These are phyloP conservation scores for Hylodesmum podocarpum DNA, from an alignment of 306 rosid species.

Conservation along the genomic window DNA sequence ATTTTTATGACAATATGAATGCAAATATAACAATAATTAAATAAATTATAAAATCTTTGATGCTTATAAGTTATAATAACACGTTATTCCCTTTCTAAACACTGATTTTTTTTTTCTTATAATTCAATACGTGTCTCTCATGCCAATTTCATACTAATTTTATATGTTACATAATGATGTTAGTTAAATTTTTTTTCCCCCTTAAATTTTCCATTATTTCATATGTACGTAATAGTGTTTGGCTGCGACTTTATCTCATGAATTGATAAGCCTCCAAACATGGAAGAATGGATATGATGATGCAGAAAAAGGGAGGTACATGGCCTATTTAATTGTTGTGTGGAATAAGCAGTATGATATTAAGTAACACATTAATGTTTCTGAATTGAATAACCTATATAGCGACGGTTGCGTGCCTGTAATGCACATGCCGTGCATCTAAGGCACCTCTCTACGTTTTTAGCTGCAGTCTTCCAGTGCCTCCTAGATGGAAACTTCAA, in stretches of 20 bases:
- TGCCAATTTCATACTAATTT: too few relatives aligned
- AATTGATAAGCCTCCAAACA: conserved; percentile 15
- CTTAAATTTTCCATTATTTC: not conserved
- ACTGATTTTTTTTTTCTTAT: not conserved
- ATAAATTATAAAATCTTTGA: too few relatives aligned
- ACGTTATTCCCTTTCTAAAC: too few relatives aligned
- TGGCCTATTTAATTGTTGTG: not conserved
- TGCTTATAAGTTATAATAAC: too few relatives aligned
- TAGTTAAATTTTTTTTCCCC: not conserved
- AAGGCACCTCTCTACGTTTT: not conserved
- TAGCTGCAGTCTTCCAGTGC: not conserved
- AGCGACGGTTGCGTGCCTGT: not conserved
- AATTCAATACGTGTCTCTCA: not conserved
- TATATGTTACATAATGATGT: not conserved
- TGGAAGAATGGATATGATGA: not conserved
- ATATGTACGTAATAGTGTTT: not conserved
- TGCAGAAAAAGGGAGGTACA: not conserved
- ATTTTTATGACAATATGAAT: too few relatives aligned
- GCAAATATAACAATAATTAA: too few relatives aligned
- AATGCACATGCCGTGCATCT: not conserved
- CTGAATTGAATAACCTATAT: not conserved
- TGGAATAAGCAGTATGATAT: not conserved
- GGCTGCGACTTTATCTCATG: not conserved
- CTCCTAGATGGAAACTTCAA: not conserved
- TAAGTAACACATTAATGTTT: not conserved